Percentiles rank a stretch among this genome's conserved stretches.
These are phyloP conservation scores for Plasmodium gallinaceum DNA, from an alignment of 169 alveolate genomes.

Conservation along the genomic window DNA sequence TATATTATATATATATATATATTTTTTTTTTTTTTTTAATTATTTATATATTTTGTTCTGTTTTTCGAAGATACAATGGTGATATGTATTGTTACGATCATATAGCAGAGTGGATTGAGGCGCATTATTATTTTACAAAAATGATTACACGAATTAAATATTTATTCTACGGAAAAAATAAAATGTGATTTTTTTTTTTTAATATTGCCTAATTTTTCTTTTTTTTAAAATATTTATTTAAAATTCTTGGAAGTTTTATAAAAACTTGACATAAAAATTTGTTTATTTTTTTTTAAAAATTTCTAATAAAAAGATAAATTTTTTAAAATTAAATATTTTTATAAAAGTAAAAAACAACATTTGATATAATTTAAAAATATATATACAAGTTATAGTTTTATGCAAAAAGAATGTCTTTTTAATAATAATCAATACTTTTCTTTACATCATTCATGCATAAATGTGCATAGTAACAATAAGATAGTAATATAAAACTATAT, in stretches of 20 bases:
- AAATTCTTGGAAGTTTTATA: background rate
- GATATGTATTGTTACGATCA: conserved; percentile 76
- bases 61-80: conserved; percentile 43
- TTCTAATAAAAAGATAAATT: background rate
- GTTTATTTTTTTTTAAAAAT: background rate
- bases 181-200: background rate
- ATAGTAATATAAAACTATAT: conserved; percentile 4
- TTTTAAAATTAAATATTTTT: conserved; percentile 3
- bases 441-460: conserved; percentile 37
- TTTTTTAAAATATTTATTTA: conserved; percentile 20
- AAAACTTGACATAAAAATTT: background rate
- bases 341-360: conserved; percentile 1
- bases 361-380: conserved; percentile 6
- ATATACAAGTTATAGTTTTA: conserved; percentile 10
- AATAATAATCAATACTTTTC: background rate
- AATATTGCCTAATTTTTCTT: background rate
- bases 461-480: conserved; percentile 45
- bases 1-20: background rate
- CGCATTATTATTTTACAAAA: conserved; percentile 54
- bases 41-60: background rate
- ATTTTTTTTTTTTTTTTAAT: background rate
- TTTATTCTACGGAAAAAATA: conserved; percentile 22
- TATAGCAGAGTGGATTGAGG: conserved; percentile 74
- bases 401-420: background rate
- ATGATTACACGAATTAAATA: conserved; percentile 19